Conservation (phyloP, 1,284 basidiomycete genomes). For the Cryptococcus sp. region DNA sequence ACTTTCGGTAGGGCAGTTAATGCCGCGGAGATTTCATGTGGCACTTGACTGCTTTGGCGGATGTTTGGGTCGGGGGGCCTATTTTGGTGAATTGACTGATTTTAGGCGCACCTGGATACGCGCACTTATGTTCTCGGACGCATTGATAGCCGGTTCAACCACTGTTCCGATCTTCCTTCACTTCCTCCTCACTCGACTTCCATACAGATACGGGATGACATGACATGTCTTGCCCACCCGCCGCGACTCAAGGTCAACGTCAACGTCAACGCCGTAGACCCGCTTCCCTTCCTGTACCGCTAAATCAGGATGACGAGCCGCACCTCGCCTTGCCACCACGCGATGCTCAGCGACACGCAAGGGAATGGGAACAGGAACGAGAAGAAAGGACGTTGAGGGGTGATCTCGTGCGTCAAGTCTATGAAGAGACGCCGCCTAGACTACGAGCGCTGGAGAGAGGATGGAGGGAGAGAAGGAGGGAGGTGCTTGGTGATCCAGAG, state of each 20-base stretch:
- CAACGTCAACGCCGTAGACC: background rate
- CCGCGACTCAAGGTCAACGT: background rate
- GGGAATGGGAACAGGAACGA: too few species aligned
- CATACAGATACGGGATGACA: background rate
- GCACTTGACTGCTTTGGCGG: too few species aligned
- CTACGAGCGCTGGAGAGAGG: conserved; percentile 36
- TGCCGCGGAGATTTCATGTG: too few species aligned
- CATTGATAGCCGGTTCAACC: background rate
- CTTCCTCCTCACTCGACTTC: background rate
- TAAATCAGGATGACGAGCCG: too few species aligned
- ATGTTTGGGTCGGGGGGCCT: background rate
- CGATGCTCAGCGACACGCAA: too few species aligned
- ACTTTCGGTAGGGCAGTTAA: too few species aligned
- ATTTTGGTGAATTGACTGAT: background rate
- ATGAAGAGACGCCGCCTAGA: conserved; percentile 37
- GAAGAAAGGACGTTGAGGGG: too few species aligned
- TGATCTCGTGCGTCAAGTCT: conserved; percentile 1
- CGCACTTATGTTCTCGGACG: background rate
- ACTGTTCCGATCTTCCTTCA: background rate
- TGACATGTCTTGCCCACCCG: background rate
- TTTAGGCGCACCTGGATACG: background rate
- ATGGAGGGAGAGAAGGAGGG: conserved; percentile 35
- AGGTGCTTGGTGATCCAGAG: background rate
- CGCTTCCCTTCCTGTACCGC: too few species aligned
- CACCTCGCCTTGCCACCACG: too few species aligned